Conservation (phyloP, 2,329 filamentous ascomycete species). For the Trematosphaeria pertusa region DNA sequence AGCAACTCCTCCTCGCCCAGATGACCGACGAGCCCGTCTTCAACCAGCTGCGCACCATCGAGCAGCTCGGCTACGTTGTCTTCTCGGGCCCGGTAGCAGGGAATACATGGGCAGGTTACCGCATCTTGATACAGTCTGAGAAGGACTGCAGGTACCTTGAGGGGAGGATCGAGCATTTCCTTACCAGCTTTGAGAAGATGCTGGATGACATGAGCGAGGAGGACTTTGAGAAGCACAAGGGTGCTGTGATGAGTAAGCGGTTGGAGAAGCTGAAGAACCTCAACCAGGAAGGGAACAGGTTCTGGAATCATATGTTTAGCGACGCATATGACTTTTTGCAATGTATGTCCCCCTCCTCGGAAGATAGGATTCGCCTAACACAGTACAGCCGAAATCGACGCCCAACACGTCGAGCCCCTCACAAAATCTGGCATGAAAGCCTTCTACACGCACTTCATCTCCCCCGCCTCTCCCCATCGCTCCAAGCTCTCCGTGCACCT, state of each 20-base stretch:
- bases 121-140: slow-evolving; percentile 94
- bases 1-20: slow-evolving; percentile 82
- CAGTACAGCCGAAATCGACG: slow-evolving; percentile 73
- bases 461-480: slow-evolving; percentile 73
- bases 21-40: slow-evolving; percentile 93
- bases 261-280: slow-evolving; percentile 94
- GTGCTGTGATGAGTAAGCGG: slow-evolving; percentile 83
- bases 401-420: slow-evolving; percentile 73
- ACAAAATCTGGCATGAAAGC: slow-evolving; percentile 80
- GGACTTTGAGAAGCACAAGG: slow-evolving; percentile 90
- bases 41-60: slow-evolving; percentile 93
- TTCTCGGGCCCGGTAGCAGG: slow-evolving; percentile 78
- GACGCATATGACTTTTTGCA: slow-evolving; percentile 92
- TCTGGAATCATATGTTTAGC: slow-evolving; percentile 84
- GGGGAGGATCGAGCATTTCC: slow-evolving; percentile 83
- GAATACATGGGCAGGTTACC: slow-evolving; percentile 79
- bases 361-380: slow-evolving; percentile 8
- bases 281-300: slow-evolving; percentile 78
- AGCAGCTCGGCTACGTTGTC: slow-evolving; percentile 96
- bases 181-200: slow-evolving; percentile 69
- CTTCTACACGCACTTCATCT: slow-evolving; percentile 80
- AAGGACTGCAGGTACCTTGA: slow-evolving; percentile 84
- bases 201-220: slow-evolving; percentile 78
- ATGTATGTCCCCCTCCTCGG: slow-evolving; percentile 61
- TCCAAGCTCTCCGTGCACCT: slow-evolving; percentile 88